Evolutionary conservation across 2,329 filamentous ascomycete species (phyloP).

Genomic region (Diaporthe citri): DNA sequence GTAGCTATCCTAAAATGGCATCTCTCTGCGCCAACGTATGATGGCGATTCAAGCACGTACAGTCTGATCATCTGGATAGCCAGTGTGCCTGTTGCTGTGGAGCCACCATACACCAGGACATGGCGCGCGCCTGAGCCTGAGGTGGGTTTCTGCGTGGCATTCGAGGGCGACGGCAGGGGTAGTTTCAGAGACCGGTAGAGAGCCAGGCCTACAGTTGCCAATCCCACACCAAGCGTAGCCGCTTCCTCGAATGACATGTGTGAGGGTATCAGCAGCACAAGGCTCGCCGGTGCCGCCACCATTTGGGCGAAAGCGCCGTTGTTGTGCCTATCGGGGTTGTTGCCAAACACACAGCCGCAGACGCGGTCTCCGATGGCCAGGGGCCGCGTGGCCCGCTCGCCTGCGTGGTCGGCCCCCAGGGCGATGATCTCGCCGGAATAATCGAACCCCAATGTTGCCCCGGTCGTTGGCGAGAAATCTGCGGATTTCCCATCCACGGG

Average conservation of each 20-base stretch:
- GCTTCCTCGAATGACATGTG: constrained; percentile 13
- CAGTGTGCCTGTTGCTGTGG: constrained; percentile 30
- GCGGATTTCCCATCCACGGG: constrained; percentile 48
- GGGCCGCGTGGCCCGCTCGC: too few species aligned
- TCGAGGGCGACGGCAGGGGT: background rate
- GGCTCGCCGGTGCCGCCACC: background rate
- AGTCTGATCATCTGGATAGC: constrained; percentile 27
- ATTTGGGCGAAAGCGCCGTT: constrained; percentile 11
- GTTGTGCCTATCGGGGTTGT: constrained; percentile 14
- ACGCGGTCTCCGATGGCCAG: constrained; percentile 41
- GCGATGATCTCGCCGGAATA: constrained; percentile 46
- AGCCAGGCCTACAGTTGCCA: constrained; percentile 12
- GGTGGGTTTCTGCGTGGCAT: background rate
- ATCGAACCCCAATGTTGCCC: constrained; percentile 46
- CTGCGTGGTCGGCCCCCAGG: constrained; percentile 38
- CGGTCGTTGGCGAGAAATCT: constrained; percentile 42
- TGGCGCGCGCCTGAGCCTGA: constrained; percentile 34
- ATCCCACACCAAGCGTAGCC: background rate
- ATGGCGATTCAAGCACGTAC: background rate
- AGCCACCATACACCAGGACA: constrained; percentile 34
- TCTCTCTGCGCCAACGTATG: background rate
- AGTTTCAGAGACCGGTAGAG: constrained; percentile 14
- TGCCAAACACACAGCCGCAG: constrained; percentile 36
- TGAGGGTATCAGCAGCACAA: constrained; percentile 6
- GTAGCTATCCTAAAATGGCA: too few species aligned